phyloP scores from a whole-genome alignment of 2,329 filamentous ascomycete genomes.

The Cercospora janseana region DNA sequence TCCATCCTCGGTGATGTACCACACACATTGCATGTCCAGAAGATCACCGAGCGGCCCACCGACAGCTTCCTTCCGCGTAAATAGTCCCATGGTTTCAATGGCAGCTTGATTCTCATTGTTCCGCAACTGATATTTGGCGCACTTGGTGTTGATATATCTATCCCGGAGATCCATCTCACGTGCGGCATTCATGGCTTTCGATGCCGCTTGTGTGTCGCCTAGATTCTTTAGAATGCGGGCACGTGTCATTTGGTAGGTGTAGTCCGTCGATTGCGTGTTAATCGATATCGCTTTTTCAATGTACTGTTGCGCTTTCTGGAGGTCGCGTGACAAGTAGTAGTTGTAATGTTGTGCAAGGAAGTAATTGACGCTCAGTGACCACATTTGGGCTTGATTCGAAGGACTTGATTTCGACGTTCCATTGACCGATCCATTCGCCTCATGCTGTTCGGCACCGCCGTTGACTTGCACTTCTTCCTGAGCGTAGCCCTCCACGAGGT shows the following conservation, averaged over 20 bases:
- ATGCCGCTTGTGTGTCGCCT: slow-evolving; percentile 74
- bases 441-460: slow-evolving; percentile 27
- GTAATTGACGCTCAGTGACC: slow-evolving; percentile 78
- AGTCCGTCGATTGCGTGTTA: slow-evolving; percentile 79
- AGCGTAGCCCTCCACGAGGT: slow-evolving; percentile 76
- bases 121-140: slow-evolving; percentile 91
- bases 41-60: slow-evolving; percentile 88
- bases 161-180: slow-evolving; percentile 83
- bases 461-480: slow-evolving; percentile 33
- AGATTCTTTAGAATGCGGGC: slow-evolving; percentile 91
- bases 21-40: slow-evolving; percentile 97
- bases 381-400: slow-evolving; percentile 51
- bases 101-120: slow-evolving; percentile 88
- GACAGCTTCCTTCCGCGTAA: slow-evolving; percentile 85
- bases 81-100: slow-evolving; percentile 84
- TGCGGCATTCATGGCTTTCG: slow-evolving; percentile 84
- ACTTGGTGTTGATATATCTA: slow-evolving; percentile 97
- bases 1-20: slow-evolving; percentile 94
- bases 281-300: slow-evolving; percentile 80
- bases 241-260: slow-evolving; percentile 90
- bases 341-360: slow-evolving; percentile 98
- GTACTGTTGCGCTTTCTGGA: slow-evolving; percentile 75
- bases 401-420: slow-evolving; percentile 37
- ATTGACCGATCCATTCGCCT: slow-evolving; percentile 38
- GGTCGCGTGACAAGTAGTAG: slow-evolving; percentile 80